Evolutionary conservation across 495 filamentous ascomycete genomes (phyloP), one percentile per base, ranked within the genome.

Genomic region (Daldinia concentrica): DNA sequence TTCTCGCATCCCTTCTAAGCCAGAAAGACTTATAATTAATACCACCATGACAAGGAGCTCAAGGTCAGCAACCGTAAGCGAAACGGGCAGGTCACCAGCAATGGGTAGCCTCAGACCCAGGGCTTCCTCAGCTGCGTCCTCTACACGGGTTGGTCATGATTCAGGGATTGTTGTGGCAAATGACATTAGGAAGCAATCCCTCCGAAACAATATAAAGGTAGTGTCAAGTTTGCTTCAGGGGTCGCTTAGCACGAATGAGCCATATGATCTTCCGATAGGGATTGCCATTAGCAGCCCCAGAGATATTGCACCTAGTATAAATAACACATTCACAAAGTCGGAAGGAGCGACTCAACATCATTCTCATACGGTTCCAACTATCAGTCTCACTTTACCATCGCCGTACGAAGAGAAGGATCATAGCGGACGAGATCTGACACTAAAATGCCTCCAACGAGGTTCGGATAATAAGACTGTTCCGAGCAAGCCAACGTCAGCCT

Each of bases 51-150:
- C 50, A 4, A 24, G 19, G 27, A 56, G 6, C 34, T 26, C 34
- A 9, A 36, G 19, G 26, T 8, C 50, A 3, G 39, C 14, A 7
- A 29, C 9, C 17, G 24, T 22, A 17, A 11, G 22, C 6, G 12
- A n/a, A 14, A 8, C 29, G 5, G 27, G 57, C 6, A 29, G 7
- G 7, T 15, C 37, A 27, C 15, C n/a, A 27, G 29, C 11, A 17
- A 57, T 37, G 8, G 30, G 37, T 12, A 22, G 30, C 15, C 24
- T 51, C n/a, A 58, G 56, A 58, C 39, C 24, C 3, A 15, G 32
- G 32, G 26, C 66, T 24, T 26, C 51, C 32, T 52, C 59, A 3
- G 39, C 22, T 26, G 22, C 59, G 32, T 62, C 29, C 26, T 58
- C 66, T 17, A 48, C 58, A 4, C 41, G 8, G 19, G 22, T 39